Evolutionary conservation across 176 grass and related monocot species (phyloP).

Genomic region (Avena eriantha): DNA sequence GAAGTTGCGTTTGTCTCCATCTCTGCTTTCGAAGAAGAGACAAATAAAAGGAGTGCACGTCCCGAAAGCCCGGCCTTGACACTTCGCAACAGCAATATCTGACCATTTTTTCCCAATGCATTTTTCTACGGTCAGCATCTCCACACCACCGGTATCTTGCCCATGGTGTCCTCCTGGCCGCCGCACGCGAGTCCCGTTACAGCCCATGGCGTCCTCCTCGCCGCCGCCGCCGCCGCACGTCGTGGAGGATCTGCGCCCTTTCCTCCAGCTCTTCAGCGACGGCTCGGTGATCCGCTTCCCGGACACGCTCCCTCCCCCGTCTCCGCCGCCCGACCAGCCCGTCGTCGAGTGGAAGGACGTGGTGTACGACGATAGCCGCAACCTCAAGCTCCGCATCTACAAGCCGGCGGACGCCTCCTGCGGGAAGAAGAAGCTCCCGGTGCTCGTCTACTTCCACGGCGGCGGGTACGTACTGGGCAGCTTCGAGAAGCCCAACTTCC

Average conservation of each 20-base stretch:
- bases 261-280: slow-evolving; percentile 41
- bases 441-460: slow-evolving; percentile 53
- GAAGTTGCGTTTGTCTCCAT: too few relatives aligned
- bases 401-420: neutral
- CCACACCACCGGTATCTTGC: neutral
- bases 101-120: neutral
- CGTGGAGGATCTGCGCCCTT: slow-evolving; percentile 1
- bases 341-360: slow-evolving; percentile 37
- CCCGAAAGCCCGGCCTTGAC: too few relatives aligned
- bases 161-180: neutral
- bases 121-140: neutral
- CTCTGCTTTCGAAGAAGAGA: too few relatives aligned
- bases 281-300: slow-evolving; percentile 9
- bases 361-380: slow-evolving; percentile 22
- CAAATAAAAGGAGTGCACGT: too few relatives aligned
- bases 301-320: neutral
- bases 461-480: slow-evolving; percentile 43
- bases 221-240: neutral
- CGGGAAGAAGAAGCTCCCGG: slow-evolving; percentile 23
- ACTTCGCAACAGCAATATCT: too few relatives aligned
- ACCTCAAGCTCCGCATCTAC: slow-evolving; percentile 44
- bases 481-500: slow-evolving; percentile 35
- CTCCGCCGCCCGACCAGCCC: neutral
- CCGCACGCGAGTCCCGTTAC: neutral
- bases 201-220: slow-evolving; percentile 9